Evolutionary conservation across 2,329 filamentous ascomycete species (phyloP).

Genomic region (Diaporthe capsici): DNA sequence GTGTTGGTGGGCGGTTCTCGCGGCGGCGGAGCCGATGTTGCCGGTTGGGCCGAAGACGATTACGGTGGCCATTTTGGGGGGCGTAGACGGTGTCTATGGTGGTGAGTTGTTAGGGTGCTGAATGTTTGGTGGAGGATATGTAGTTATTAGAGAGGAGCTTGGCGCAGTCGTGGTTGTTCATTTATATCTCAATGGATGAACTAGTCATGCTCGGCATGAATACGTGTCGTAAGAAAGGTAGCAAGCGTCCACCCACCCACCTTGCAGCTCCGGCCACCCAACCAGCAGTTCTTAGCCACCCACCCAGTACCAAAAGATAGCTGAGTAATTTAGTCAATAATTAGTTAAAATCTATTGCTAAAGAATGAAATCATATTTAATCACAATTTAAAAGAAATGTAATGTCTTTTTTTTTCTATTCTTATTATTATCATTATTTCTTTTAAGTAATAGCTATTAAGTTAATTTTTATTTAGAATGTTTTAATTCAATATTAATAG

Average conservation of each 20-base stretch:
- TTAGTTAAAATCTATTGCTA: background rate
- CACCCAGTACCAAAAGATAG: background rate
- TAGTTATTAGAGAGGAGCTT: conserved; percentile 8
- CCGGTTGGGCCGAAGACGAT: conserved; percentile 67
- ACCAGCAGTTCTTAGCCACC: background rate
- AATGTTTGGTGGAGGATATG: conserved; percentile 2
- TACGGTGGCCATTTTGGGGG: conserved; percentile 43
- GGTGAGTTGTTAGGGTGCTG: background rate
- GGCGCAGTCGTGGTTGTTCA: background rate
- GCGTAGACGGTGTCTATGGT: background rate
- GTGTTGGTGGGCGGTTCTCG: conserved; percentile 53
- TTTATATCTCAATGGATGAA: conserved; percentile 3
- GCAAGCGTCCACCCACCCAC: conserved; percentile 5
- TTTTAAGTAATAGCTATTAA: too few species aligned
- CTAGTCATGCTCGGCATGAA: conserved; percentile 15
- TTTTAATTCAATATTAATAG: background rate
- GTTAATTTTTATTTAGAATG: too few species aligned
- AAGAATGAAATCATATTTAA: background rate
- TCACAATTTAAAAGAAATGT: background rate
- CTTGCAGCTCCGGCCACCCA: background rate
- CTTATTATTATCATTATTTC: background rate
- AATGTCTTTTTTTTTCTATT: background rate
- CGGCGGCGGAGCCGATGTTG: conserved; percentile 57
- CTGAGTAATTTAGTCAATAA: background rate
- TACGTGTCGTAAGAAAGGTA: background rate